Evolutionary conservation across 768 basidiomycete species (phyloP), one percentile per base, ranked within the genome.

Genomic region (Trametes villosa): DNA sequence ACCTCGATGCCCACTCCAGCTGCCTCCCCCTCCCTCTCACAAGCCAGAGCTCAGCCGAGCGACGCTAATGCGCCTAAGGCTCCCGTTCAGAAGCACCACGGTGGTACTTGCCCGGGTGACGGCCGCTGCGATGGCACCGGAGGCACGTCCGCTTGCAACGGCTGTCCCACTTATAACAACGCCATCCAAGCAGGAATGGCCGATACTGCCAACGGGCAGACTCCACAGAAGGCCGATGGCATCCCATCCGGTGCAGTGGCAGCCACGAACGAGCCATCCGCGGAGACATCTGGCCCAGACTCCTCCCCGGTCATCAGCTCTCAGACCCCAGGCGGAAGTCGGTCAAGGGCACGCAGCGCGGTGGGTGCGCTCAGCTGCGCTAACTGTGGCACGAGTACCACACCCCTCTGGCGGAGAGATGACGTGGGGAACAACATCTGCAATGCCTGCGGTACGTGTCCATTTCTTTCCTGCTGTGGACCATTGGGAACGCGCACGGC

Each of bases 151-250:
- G 89, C 92, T 63, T 99, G 97, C 75, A 85, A 89, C 65, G 97
- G 97, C 45, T 99, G 97, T 74, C 97, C 97, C 13, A 96, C 96
- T 31, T 94, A 87, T 78, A 99, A 98, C 80, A 99, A 99, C 71
- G 83, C 83, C 53, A 50, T 63, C n/a, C 62, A 63, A 63, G 62
- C 62, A 63, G 62, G 62, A 34, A 13, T 47, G 33, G 20, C 57
- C 17, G 62, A 63, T 33, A 27, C 56, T 20, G 24, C 52, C 4
- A 63, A 51, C 47, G 62, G 53, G 2, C 62, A 59, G 52, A 18
- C 57, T 29, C 31, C 57, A 3, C 77, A 86, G 60, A 59, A 74
- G 78, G 54, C 60, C 71, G 78, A 79, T 68, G 71, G 77, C 68
- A 61, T 76, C 38, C 49, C 64, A 31, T 33, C 34, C 22, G 20